phyloP scores from a whole-genome alignment of 2,329 filamentous ascomycete genomes.

The Colletotrichum echinochloae region DNA sequence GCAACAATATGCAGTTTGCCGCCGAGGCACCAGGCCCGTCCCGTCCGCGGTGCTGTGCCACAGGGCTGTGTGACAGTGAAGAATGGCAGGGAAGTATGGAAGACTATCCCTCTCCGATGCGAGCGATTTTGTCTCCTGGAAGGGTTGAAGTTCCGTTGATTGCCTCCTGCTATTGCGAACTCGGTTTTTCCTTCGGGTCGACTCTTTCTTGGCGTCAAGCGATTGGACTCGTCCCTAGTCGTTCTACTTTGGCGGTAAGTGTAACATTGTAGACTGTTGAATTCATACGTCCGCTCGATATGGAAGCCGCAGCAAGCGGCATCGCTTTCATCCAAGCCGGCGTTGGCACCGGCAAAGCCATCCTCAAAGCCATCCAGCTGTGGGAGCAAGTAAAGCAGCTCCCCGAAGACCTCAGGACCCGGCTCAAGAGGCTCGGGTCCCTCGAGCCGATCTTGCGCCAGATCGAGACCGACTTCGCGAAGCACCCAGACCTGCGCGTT shows the following conservation, averaged over 20 bases:
- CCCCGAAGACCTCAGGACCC: neutral
- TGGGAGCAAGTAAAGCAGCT: neutral
- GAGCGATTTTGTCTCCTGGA: neutral
- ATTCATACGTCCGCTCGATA: neutral
- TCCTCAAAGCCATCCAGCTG: neutral
- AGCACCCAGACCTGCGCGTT: neutral
- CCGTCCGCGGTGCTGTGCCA: too few relatives aligned
- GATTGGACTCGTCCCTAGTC: neutral
- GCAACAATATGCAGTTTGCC: slow-evolving; percentile 4
- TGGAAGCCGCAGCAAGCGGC: neutral
- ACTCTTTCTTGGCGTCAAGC: neutral
- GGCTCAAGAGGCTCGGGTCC: neutral
- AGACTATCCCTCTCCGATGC: neutral
- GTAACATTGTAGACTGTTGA: neutral
- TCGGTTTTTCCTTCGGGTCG: neutral
- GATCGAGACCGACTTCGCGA: neutral
- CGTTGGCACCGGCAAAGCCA: neutral
- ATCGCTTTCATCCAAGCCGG: neutral
- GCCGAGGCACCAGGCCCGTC: slow-evolving; percentile 11
- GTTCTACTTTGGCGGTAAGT: neutral
- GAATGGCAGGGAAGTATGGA: neutral
- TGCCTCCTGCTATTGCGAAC: neutral
- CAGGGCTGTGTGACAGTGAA: too few relatives aligned
- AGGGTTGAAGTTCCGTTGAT: neutral
- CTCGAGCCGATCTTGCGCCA: neutral